Conservation (phyloP, 2,329 filamentous ascomycete genomes). For the Hypocreales sp. region DNA sequence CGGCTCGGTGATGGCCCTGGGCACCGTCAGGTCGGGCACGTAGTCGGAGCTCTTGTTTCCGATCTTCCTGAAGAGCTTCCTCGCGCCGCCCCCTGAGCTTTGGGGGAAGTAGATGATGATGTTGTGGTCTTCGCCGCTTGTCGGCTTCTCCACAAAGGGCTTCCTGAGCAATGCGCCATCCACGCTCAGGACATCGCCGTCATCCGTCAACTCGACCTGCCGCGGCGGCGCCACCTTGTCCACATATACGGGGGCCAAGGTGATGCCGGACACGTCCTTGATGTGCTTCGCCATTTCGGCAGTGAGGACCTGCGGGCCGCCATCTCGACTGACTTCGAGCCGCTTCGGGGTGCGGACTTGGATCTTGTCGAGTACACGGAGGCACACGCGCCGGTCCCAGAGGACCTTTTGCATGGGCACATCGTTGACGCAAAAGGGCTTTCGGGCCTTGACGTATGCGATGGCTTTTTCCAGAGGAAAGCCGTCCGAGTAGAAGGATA, state of each 20-base stretch:
- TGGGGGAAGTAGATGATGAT: conserved; percentile 95
- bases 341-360: conserved; percentile 79
- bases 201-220: conserved; percentile 73
- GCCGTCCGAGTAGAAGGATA: conserved; percentile 96
- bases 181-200: conserved; percentile 75
- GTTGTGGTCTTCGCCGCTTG: conserved; percentile 97
- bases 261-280: conserved; percentile 64
- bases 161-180: conserved; percentile 73
- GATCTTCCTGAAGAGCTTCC: conserved; percentile 89
- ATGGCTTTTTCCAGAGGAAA: conserved; percentile 96
- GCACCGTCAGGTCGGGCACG: conserved; percentile 59
- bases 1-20: conserved; percentile 68
- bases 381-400: conserved; percentile 86
- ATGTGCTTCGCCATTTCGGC: conserved; percentile 68
- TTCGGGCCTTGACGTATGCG: conserved; percentile 80
- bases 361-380: conserved; percentile 77
- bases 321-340: conserved; percentile 84
- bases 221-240: conserved; percentile 46
- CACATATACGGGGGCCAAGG: conserved; percentile 53
- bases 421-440: conserved; percentile 96
- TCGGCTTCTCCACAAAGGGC: conserved; percentile 95
- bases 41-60: conserved; percentile 98
- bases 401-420: conserved; percentile 93
- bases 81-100: conserved; percentile 72
- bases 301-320: conserved; percentile 66